Evolutionary conservation across 78 protist species (phyloP).

Genomic region (Speleostelium caveatum): DNA sequence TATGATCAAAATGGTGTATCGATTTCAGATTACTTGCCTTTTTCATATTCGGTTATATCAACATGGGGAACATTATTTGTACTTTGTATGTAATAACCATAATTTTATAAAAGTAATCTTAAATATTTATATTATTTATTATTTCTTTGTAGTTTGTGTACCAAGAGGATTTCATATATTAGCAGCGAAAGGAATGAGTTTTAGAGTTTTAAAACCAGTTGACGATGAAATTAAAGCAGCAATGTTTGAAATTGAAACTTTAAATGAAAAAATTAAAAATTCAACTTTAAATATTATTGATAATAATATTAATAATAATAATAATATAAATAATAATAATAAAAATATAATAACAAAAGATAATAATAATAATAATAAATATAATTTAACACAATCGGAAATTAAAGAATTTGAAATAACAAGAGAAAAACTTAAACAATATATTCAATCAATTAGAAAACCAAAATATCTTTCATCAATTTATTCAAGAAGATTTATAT

Average conservation of each 20-base stretch:
- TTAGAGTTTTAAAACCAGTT: constrained; percentile 4
- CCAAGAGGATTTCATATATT: constrained; percentile 69
- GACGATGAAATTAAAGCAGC: constrained; percentile 66
- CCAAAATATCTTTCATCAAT: constrained; percentile 22
- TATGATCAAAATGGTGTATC: constrained; percentile 4
- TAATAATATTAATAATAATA: background rate
- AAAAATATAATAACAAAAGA: background rate
- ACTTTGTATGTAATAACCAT: constrained; percentile 23
- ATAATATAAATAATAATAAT: background rate
- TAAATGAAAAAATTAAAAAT: background rate
- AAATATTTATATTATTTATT: background rate
- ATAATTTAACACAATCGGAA: background rate
- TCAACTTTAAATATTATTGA: background rate
- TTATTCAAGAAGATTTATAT: background rate
- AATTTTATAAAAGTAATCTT: background rate
- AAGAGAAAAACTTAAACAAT: background rate
- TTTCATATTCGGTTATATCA: constrained; percentile 66
- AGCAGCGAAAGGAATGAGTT: constrained; percentile 28
- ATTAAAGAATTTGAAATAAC: constrained; percentile 7
- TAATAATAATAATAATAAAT: background rate
- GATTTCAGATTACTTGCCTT: constrained; percentile 46
- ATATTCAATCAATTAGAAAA: background rate
- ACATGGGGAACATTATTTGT: constrained; percentile 51
- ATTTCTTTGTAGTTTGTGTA: constrained; percentile 29
- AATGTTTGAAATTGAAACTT: constrained; percentile 27